Base-by-base conservation (phyloP, 2,329 filamentous ascomycete genomes). In the Diaporthe caulivora region DNA sequence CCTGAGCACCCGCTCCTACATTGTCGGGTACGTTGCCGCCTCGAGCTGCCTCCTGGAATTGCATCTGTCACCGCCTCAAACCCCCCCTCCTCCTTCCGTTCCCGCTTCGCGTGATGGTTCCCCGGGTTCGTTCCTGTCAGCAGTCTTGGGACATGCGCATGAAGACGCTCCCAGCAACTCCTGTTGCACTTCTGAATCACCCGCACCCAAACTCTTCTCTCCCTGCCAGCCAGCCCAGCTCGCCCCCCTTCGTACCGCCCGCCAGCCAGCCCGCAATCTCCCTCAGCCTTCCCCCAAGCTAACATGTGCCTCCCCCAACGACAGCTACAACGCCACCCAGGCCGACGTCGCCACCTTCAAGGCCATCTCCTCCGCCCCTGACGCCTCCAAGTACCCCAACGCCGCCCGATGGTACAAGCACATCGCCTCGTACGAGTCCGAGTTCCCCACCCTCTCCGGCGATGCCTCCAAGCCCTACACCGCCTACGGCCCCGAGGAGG, bases 371-470 rank as follows among this genome's bases (percentile, higher is more conserved):
- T 86, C 89, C 79, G 86, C 91, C 75, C 97, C 97, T 80, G 92
- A 93, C 79, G 90, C 93, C 81, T 88, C 89, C 85, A 97, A 97
- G 89, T 98, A 93, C 92, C 95, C 96, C 82, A 90, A 98, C 88
- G 95, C 93, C 82, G 95, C 94, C 83, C 93, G 97, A 86, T 99
- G 97, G 97, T 98, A 98, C 92, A 98, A 97, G 92, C 96, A 99
- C 92, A 94, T 98, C 83, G 91, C 94, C 84, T 93, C 94, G 80
- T 98, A 94, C 88, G 92, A 97, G 90, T 90, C 93, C 79, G 96
- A 98, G 86, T 98, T 98, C 89, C 89, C 93, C 81, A 93, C 92
- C 77, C 94, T 99, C 69, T 91, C 95, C 74, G 97, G 97, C 85
- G 96, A 98, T 87, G 91, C 95, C 80, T 93, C 93, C 85, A 95